Base-by-base conservation (phyloP, 2,329 filamentous ascomycete species). In the Beauveria varroae region DNA sequence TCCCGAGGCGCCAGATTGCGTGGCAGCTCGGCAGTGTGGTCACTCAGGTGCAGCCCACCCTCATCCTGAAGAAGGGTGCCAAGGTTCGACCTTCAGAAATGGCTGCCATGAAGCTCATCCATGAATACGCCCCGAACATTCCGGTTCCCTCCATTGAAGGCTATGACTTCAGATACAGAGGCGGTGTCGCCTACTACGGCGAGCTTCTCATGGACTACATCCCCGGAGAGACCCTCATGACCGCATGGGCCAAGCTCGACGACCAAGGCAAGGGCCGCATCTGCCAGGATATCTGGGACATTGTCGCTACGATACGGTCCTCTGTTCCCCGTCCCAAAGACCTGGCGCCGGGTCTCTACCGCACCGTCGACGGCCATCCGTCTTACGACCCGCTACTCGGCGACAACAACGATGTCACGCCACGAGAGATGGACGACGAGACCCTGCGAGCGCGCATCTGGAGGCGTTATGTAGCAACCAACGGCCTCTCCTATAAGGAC, bases 401-500 rank as follows among this genome's bases (percentile, higher is more conserved):
- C 41, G 43, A 47, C 37, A 57, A 56, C 40, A 49, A 40, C 52
- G 61, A 64, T 37, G 40, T 60, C 28, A 24, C 62, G 16, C 63
- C 63, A 20, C 30, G 37, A n/a, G 37, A 63, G 47, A 10, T 60
- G 40, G 61, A 63, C 51, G 63, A 63, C 43, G 62, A 57, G 43
- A 57, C 63, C 49, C 43, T 64, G 46, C 53, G 63, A 37, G 37
- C 43, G 53, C 63, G 63, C 30, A 64, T 64, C 51, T 63, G 49
- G 28, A 50, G 44, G 34, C 61, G 55, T 8, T 64, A 62, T 30
- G 62, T 63, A 18, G 41, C 47, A 14, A 54, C 43, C 22, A 63
- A 63, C 44, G 62, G 63, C 26, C 63, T 64, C 47, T 63, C 59
- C 26, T 64, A 64, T 37, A 47, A 30, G 34, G 63, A 64, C 51